phyloP scores from a whole-genome alignment of 345 rosid genomes.

The Eucalyptus globulus region DNA sequence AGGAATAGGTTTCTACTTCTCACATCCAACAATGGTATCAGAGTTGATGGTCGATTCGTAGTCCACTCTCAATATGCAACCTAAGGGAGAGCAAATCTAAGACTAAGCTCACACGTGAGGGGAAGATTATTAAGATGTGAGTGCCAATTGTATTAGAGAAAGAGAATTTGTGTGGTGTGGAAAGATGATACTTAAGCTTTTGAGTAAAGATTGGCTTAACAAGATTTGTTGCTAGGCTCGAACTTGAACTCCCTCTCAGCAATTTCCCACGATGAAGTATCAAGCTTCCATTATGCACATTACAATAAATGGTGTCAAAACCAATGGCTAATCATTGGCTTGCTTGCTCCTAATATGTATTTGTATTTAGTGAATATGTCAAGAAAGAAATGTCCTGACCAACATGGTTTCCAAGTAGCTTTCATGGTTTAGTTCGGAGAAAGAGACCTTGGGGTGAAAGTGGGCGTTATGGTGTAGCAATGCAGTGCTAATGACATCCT shows the following conservation, averaged over 20 bases:
- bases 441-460: neutral
- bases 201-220: neutral
- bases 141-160: neutral
- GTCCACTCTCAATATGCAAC: no score
- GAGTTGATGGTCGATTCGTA: neutral
- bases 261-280: neutral
- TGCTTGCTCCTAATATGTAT: neutral
- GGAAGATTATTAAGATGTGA: neutral
- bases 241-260: neutral
- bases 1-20: rapidly evolving
- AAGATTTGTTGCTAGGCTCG: rapidly evolving
- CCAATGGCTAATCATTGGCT: neutral
- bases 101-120: neutral
- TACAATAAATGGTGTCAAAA: neutral
- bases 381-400: neutral
- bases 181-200: neutral
- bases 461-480: neutral
- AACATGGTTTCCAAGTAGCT: neutral
- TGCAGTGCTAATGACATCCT: neutral
- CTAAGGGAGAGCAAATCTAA: neutral
- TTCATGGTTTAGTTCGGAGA: neutral
- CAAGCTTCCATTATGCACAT: neutral
- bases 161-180: no score
- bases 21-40: neutral
- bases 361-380: neutral